Evolutionary conservation across 805 yeast genomes (phyloP).

Genomic region (Kuraishia capsulata): DNA sequence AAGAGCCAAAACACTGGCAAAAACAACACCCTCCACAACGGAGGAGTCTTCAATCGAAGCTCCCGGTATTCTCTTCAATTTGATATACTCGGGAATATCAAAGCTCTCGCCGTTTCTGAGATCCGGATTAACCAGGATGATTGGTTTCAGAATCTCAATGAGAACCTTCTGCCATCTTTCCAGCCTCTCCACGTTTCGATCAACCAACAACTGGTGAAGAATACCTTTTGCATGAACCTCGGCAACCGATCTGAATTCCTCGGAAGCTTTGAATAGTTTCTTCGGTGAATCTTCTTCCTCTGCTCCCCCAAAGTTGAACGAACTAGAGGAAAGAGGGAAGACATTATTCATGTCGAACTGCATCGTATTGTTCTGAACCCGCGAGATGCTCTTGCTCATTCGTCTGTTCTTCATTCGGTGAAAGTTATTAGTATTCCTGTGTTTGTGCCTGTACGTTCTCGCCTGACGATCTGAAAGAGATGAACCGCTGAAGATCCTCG

Average conservation of each 20-base stretch:
- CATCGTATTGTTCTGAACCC: neutral
- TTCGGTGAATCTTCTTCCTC: neutral
- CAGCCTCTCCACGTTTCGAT: slow-evolving; percentile 41
- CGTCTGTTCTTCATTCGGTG: slow-evolving; percentile 33
- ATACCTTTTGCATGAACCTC: slow-evolving; percentile 40
- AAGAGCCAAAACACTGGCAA: slow-evolving; percentile 75
- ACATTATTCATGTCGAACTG: neutral
- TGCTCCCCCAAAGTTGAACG: slow-evolving; percentile 3
- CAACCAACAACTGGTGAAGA: slow-evolving; percentile 50
- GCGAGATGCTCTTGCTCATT: slow-evolving; percentile 32
- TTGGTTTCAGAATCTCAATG: slow-evolving; percentile 38
- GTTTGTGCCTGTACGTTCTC: neutral
- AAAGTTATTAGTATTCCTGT: slow-evolving; percentile 1
- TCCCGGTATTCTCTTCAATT: slow-evolving; percentile 78
- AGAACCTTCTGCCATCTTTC: slow-evolving; percentile 55
- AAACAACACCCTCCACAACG: slow-evolving; percentile 69
- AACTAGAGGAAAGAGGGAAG: neutral
- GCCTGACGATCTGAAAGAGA: neutral
- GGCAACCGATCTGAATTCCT: slow-evolving; percentile 9
- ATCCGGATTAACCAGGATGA: slow-evolving; percentile 53
- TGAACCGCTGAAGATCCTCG: neutral
- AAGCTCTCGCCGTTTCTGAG: slow-evolving; percentile 59
- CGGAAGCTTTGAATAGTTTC: slow-evolving; percentile 5
- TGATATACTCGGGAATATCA: slow-evolving; percentile 83
- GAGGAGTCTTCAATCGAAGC: slow-evolving; percentile 53